Evolutionary conservation across 768 basidiomycete species (phyloP).

Genomic region (Solioccasus polychromus): DNA sequence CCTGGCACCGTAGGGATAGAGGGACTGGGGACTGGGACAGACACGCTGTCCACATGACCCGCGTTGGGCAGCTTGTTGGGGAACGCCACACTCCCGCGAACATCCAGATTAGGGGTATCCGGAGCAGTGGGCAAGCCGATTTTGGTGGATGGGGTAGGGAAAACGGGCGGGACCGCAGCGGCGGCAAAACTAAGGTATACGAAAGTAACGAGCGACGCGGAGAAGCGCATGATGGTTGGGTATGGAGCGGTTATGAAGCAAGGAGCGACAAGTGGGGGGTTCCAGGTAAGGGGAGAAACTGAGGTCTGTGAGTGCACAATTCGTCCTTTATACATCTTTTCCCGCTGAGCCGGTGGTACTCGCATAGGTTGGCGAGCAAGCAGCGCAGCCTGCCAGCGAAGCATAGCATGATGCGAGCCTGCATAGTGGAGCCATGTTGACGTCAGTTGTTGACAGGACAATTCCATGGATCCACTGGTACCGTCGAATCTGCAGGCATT

Average conservation of each 20-base stretch:
- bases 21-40: too few relatives aligned
- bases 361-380: background rate
- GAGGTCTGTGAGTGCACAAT: background rate
- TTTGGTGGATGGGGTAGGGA: background rate
- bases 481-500: too few relatives aligned
- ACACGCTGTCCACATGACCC: too few relatives aligned
- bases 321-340: background rate
- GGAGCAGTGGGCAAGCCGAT: too few relatives aligned
- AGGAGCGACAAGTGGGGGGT: background rate
- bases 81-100: background rate
- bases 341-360: background rate
- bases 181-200: constrained; percentile 1
- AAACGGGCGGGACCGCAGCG: background rate
- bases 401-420: too few relatives aligned
- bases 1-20: too few relatives aligned
- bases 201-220: constrained; percentile 3
- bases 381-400: too few relatives aligned
- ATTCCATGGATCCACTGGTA: too few relatives aligned
- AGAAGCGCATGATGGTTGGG: constrained; percentile 5
- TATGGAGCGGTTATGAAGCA: background rate
- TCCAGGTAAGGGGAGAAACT: background rate
- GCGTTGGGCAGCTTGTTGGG: too few relatives aligned
- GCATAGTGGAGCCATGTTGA: too few relatives aligned
- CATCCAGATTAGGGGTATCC: background rate
- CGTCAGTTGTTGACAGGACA: too few relatives aligned